These are phyloP conservation scores for Olyra latifolia DNA, from an alignment of 176 grass and related monocot species.

Conservation along the genomic window DNA sequence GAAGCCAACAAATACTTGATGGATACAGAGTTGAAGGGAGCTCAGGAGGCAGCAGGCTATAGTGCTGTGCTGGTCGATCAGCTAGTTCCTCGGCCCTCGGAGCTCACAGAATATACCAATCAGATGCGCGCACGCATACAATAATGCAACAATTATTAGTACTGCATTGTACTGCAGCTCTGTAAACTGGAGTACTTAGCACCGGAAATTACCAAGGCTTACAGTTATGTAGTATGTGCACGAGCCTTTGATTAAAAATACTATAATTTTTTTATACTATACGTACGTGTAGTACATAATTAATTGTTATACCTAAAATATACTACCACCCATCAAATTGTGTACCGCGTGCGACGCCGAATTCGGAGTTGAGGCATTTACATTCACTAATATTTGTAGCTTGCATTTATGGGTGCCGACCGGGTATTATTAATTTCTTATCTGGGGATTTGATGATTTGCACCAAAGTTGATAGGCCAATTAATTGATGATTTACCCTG, in stretches of 20 bases:
- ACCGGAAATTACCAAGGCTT: no score
- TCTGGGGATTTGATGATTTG: no score
- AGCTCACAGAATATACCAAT: slow-evolving; percentile 32
- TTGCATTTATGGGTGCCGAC: no score
- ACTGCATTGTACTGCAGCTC: not conserved
- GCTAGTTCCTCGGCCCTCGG: slow-evolving; percentile 25
- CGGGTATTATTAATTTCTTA: no score
- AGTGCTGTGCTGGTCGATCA: not conserved
- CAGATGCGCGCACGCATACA: slow-evolving; percentile 27
- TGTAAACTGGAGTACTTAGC: not conserved
- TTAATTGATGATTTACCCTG: no score
- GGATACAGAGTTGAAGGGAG: not conserved
- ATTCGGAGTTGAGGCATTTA: not conserved
- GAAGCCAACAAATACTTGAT: slow-evolving; percentile 9
- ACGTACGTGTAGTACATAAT: no score
- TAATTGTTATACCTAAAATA: no score
- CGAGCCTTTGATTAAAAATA: not conserved
- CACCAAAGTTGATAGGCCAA: no score
- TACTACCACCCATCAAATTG: no score
- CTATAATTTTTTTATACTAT: no score
- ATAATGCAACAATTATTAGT: not conserved
- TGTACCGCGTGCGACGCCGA: no score
- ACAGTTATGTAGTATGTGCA: not conserved
- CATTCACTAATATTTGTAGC: not conserved
- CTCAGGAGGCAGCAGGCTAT: not conserved